phyloP scores from a whole-genome alignment of 2,329 filamentous ascomycete species.

The Epichloe uncinata region DNA sequence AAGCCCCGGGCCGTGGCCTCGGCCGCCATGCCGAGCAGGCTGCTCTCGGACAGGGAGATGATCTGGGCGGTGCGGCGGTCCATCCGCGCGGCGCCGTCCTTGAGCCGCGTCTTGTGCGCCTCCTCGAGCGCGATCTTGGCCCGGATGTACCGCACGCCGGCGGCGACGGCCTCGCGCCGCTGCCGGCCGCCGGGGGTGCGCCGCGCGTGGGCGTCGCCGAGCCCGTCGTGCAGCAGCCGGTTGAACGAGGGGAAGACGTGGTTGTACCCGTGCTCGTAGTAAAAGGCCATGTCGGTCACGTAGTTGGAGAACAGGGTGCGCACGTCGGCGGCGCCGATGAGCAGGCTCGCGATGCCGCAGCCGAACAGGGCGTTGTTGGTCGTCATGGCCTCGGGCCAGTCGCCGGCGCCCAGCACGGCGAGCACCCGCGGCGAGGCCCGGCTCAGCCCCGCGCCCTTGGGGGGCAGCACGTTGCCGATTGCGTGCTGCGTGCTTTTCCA shows the following conservation, averaged over 20 bases:
- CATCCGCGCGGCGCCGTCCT: conserved; percentile 4
- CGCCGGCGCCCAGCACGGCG: conserved; percentile 5
- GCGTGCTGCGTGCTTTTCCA: conserved; percentile 10
- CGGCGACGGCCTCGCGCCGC: conserved; percentile 7
- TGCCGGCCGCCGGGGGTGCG: conserved; percentile 7
- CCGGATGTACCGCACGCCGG: conserved; percentile 10
- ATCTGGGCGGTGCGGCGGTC: conserved; percentile 8
- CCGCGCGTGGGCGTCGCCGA: conserved; percentile 8
- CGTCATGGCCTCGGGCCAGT: conserved; percentile 7
- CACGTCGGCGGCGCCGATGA: conserved; percentile 10
- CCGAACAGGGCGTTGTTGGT: conserved; percentile 12
- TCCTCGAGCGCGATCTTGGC: conserved; percentile 9
- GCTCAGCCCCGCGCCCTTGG: conserved; percentile 7
- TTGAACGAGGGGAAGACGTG: conserved; percentile 10
- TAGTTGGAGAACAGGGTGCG: conserved; percentile 12
- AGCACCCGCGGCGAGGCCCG: conserved; percentile 6
- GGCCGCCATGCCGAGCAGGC: conserved; percentile 11
- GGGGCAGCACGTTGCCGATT: conserved; percentile 9
- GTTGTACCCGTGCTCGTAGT: conserved; percentile 13
- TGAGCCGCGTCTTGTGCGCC: background rate
- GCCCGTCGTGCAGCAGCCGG: conserved; percentile 7
- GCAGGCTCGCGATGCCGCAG: conserved; percentile 9
- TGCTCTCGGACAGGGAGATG: conserved; percentile 10
- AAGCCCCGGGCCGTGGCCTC: conserved; percentile 10
- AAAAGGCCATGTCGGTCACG: conserved; percentile 12